Conservation (phyloP, 441 rosid species). For the Gossypium laxum region DNA sequence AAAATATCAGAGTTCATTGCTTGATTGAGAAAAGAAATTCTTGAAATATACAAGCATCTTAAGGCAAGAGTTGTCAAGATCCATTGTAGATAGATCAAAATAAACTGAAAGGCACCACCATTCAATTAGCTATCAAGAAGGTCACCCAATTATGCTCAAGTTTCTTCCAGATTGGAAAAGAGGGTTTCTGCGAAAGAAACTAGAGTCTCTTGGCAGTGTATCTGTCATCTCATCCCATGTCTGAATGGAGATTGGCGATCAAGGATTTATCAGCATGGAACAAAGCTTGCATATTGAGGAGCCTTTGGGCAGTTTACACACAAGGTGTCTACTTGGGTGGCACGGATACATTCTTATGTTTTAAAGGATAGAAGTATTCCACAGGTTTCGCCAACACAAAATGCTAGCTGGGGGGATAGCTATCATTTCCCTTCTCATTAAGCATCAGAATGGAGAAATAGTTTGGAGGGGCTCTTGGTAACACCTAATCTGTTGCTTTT, state of each 20-base stretch:
- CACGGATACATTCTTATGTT: background rate
- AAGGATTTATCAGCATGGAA: background rate
- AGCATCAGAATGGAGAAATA: no score
- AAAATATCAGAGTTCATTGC: background rate
- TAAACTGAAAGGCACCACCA: background rate
- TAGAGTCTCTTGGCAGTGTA: background rate
- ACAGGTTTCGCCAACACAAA: background rate
- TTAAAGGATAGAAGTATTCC: background rate
- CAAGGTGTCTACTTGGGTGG: background rate
- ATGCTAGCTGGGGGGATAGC: background rate
- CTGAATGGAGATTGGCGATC: background rate
- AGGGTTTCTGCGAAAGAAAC: background rate
- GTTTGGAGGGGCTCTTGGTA: no score
- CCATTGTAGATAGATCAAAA: background rate
- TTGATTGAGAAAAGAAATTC: background rate
- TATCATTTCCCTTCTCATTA: no score
- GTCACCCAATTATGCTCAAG: background rate
- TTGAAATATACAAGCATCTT: background rate
- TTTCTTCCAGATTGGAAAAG: background rate
- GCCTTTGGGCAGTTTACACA: background rate
- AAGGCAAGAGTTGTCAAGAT: background rate
- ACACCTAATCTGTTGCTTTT: no score
- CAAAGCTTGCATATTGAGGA: background rate
- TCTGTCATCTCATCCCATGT: background rate
- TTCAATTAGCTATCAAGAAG: background rate